Evolutionary conservation across 2,329 filamentous ascomycete species (phyloP), one percentile per base, ranked within the genome.

Genomic region (Ophiostoma montium): DNA sequence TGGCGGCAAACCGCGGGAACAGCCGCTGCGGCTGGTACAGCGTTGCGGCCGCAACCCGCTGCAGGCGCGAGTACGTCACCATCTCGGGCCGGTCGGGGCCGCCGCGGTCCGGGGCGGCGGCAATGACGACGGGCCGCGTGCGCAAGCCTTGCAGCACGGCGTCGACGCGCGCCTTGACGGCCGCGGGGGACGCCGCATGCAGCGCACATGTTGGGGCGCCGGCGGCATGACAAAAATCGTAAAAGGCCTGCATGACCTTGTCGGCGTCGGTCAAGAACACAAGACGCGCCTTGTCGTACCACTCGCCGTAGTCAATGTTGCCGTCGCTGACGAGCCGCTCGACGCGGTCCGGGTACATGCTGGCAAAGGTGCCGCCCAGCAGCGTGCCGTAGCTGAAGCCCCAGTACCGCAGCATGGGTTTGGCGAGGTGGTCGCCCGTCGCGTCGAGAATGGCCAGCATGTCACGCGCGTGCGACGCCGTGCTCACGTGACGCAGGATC

Each of bases 381-480:
- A 75, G 57, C 8, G 71, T 74, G 10, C 73, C 73, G 53, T 76
- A 76, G 53, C 71, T 75, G 50, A 75, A 70, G 1, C 73, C 74
- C 72, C 72, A 76, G 57, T 74, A 76, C 41, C n/a, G n/a, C n/a
- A n/a, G n/a, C n/a, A n/a, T n/a, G n/a, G n/a, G n/a, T n/a, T 62
- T 64, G 7, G 74, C 61, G 59, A 65, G 68, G 4, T 63, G 58
- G 47, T 68, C 56, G 2, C 68, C 69, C 6, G 64, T 62, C 54
- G 66, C 61, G 31, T 66, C 50, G n/a, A 71, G 57, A 11, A 74
- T 67, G 55, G 68, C 70, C 0, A 73, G 63, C 67, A 74, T 64
- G 52, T 74, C 70, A 16, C 70, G 60, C 0, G 68, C 70, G 35
- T 68, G 63, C 3, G 66, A 70, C 1, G 65, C 62, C 5, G 69